Evolutionary conservation across 768 basidiomycete species (phyloP), one percentile per base, ranked within the genome.

Genomic region (Phaeotremella fagi): DNA sequence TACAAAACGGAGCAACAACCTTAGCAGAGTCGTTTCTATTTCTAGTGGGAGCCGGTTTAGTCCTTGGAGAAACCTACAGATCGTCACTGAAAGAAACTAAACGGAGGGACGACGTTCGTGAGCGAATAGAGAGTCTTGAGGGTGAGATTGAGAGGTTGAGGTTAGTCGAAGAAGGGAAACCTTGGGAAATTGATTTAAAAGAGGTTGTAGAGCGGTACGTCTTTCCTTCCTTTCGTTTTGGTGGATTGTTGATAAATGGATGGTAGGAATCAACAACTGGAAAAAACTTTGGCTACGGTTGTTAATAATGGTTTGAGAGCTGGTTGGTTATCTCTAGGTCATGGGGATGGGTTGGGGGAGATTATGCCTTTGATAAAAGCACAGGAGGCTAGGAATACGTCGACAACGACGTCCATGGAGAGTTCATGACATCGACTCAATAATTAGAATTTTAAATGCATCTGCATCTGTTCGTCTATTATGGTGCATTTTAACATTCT

Each of bases 1-100:
- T 74, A 1, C 69, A 72, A 46, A 74, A 74, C 38, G 73, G 73
- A 9, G 73, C 73, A 6, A 74, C 61, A 12, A 66, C 68, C 14
- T 38, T 74, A 11, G 73, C 73, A 2, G 73, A 74, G 54, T 55
- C 63, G 5, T 74, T 74, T 46, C 63, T 74, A 20, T 74, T 74
- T 45, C 18, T 64, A 11, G 73, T 74, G 5, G 71, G 64, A 0
- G 69, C 69, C 2, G 61, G 65, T 11, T 47, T 74, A 48, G 64
- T 74, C 12, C 18, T 72, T 3, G 73, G 73, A 20, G 73, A 74
- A 53, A 51, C 63, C 38, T 66, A 45, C 22, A 48, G 63, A 29
- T 66, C 67, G 15, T 62, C 60, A 15, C 23, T 66, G 41, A 71
- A 71, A 59, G 69, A 67, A 31, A 49, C 45, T 36, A 71, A 68